These are phyloP conservation scores for Lenzites betulinus DNA, from an alignment of 768 basidiomycete species.

Conservation along the genomic window DNA sequence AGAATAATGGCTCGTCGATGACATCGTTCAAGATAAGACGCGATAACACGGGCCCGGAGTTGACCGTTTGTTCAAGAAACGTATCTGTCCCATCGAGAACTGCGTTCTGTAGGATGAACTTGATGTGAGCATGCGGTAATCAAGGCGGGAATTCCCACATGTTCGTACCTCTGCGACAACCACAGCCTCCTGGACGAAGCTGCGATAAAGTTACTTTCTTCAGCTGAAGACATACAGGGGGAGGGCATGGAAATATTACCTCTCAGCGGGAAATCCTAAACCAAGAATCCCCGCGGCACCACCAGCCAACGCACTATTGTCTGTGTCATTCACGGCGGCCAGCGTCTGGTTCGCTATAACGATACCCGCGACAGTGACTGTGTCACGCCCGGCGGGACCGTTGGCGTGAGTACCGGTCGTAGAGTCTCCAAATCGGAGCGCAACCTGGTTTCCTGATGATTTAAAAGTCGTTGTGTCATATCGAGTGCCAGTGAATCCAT, in stretches of 20 bases:
- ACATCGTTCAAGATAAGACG: slow-evolving; percentile 38
- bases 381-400: slow-evolving; percentile 64
- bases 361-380: slow-evolving; percentile 56
- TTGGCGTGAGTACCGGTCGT: slow-evolving; percentile 65
- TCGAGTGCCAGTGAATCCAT: slow-evolving; percentile 39
- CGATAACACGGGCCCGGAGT: slow-evolving; percentile 37
- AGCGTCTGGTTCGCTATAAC: slow-evolving; percentile 55
- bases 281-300: slow-evolving; percentile 76
- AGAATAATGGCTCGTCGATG: slow-evolving; percentile 46
- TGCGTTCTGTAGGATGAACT: slow-evolving; percentile 13
- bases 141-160: too few species aligned
- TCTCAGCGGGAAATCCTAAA: slow-evolving; percentile 72
- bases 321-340: slow-evolving; percentile 68
- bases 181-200: slow-evolving; percentile 29
- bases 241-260: slow-evolving; percentile 39
- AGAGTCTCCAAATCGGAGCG: slow-evolving; percentile 70
- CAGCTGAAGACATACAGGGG: background rate
- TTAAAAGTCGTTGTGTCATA: slow-evolving; percentile 50
- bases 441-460: slow-evolving; percentile 47
- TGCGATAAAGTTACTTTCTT: background rate
- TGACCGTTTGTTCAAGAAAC: slow-evolving; percentile 27
- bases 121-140: too few species aligned
- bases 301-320: slow-evolving; percentile 60
- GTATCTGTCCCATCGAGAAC: slow-evolving; percentile 25
- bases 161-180: slow-evolving; percentile 24